Evolutionary conservation across 768 basidiomycete genomes (phyloP).

Genomic region (Tulasnella sp.): DNA sequence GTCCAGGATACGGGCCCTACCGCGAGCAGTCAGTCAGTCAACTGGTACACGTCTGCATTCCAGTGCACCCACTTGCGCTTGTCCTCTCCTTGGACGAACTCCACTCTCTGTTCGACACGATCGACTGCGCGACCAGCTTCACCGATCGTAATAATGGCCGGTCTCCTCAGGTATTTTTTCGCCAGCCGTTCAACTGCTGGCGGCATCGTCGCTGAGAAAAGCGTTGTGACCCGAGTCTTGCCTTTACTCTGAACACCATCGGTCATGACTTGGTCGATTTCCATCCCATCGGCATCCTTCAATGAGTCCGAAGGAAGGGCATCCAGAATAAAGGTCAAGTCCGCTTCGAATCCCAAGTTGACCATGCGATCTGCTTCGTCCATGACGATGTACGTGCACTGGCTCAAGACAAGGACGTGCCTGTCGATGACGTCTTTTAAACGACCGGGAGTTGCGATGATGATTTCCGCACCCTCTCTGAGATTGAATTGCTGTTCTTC

Average conservation of each 20-base stretch:
- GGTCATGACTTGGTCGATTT: constrained; percentile 59
- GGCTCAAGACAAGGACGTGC: constrained; percentile 86
- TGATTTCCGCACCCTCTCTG: constrained; percentile 96
- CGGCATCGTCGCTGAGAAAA: constrained; percentile 99
- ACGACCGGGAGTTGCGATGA: constrained; percentile 97
- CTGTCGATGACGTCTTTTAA: constrained; percentile 96
- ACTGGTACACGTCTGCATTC: neutral
- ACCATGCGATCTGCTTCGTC: constrained; percentile 99
- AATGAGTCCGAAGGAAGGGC: constrained; percentile 78
- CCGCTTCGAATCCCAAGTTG: constrained; percentile 89
- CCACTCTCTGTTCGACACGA: constrained; percentile 92
- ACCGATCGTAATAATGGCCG: constrained; percentile 95
- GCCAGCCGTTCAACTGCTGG: constrained; percentile 91
- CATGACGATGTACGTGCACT: constrained; percentile 99
- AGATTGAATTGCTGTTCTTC: constrained; percentile 98
- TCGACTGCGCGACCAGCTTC: constrained; percentile 97
- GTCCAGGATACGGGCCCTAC: constrained; percentile 73
- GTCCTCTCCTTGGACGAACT: constrained; percentile 86
- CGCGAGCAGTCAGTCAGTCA: neutral
- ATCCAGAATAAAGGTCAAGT: constrained; percentile 90
- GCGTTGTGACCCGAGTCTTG: constrained; percentile 80
- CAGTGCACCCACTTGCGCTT: constrained; percentile 74
- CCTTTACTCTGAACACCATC: constrained; percentile 55
- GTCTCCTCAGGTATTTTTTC: constrained; percentile 83
- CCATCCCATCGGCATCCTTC: constrained; percentile 68